Base-by-base conservation (phyloP, 2,329 filamentous ascomycete species). In the Penicillium sp. region DNA sequence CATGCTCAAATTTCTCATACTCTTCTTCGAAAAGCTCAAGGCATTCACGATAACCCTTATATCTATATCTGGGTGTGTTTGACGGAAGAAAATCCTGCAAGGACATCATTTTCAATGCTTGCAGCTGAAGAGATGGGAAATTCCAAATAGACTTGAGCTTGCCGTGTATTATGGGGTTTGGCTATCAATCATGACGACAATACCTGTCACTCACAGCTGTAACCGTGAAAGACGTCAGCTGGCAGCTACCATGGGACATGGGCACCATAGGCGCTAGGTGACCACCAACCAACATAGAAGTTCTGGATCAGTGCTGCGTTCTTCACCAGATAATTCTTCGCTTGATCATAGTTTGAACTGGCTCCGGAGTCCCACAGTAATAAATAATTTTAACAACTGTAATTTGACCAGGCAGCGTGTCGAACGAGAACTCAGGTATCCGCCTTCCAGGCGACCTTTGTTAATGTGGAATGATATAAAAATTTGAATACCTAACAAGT, bases 1-100 rank as follows among this genome's bases (percentile, higher is more conserved):
- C 29, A 46, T 24, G 23, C 15, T 46, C 4, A 46, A 46, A 21
- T 32, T 46, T 26, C 6, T 46, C 32, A 27, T 37, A 9, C 32
- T 46, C 34, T 21, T 37, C 21, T 24, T 40, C 36, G 20, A 26
- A 26, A 7, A 40, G 21, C 21, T n/a, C 26, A 13, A 40, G 13
- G 21, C 2, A 40, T 40, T 40, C 21, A 17, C 7, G 13, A 40
- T 40, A 40, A 15, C 23, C 36, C n/a, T 40, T 21, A 26, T 40
- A 40, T 26, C 36, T 24, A 26, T 40, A 40, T 40, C 36, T 40
- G 36, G 20, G 36, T 40, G 13, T 40, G 36, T 13, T 4, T 6
- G 36, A 40, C 1, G 34, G 34, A 39, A 39, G 18, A 8, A 40
- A 40, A 24, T 40, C 36, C 6, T 40, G 21, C 24, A 40, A 40